These are phyloP conservation scores for Beta lomatogona DNA, from an alignment of 179 eudicot species.

Conservation along the genomic window DNA sequence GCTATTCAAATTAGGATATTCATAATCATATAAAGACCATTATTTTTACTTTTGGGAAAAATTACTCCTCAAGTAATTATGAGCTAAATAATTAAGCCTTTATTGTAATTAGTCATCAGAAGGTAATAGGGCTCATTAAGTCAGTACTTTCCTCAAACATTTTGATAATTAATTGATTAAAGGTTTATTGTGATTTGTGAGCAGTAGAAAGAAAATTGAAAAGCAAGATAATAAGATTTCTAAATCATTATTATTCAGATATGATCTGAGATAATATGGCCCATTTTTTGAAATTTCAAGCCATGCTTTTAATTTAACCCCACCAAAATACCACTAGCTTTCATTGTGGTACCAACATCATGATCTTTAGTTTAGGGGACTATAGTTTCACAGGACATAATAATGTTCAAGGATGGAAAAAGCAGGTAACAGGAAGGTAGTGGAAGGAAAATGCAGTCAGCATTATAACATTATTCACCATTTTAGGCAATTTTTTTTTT, in stretches of 20 bases:
- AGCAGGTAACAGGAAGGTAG: conserved; percentile 25
- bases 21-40: neutral
- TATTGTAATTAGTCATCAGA: neutral
- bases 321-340: conserved; percentile 36
- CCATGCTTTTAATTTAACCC: conserved; percentile 33
- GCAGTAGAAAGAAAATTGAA: conserved; percentile 15
- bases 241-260: conserved; percentile 26
- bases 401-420: conserved; percentile 16
- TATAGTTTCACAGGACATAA: conserved; percentile 34
- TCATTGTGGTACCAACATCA: conserved; percentile 38
- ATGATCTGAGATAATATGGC: conserved; percentile 23
- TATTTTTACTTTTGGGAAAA: neutral
- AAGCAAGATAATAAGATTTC: conserved; percentile 18
- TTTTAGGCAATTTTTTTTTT: conserved; percentile 12
- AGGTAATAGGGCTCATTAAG: conserved; percentile 3
- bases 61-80: too few species aligned
- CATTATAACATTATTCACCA: conserved; percentile 23
- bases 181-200: neutral
- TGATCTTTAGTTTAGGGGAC: conserved; percentile 27
- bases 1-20: conserved; percentile 9
- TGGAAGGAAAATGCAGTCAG: conserved; percentile 23
- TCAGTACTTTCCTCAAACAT: conserved; percentile 4
- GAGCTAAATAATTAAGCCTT: neutral
- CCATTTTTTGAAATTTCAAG: conserved; percentile 34
- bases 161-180: neutral